Conservation (phyloP, 768 basidiomycete genomes). For the Xerocomus spinulosus region DNA sequence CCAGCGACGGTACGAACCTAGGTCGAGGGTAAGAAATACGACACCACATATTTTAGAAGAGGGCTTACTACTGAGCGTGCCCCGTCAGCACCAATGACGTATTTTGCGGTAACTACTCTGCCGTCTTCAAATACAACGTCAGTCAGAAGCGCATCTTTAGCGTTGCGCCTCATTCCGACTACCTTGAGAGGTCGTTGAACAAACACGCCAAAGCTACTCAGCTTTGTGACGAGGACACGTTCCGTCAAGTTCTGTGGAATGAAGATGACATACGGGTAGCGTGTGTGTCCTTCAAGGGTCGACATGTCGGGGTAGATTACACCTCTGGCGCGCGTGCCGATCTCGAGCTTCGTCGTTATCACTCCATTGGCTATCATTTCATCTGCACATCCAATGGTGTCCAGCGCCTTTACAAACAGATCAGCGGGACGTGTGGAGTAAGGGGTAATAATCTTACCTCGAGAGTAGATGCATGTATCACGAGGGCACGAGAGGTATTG, state of each 20-base stretch:
- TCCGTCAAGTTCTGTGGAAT: constrained; percentile 48
- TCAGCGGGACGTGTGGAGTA: constrained; percentile 12
- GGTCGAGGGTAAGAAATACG: neutral
- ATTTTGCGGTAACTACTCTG: constrained; percentile 38
- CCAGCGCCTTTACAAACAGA: constrained; percentile 41
- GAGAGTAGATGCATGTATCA: constrained; percentile 51
- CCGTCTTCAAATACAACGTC: constrained; percentile 48
- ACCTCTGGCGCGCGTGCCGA: constrained; percentile 31
- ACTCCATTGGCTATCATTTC: constrained; percentile 36
- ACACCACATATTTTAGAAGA: neutral
- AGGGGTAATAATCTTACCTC: constrained; percentile 34
- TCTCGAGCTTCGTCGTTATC: constrained; percentile 20
- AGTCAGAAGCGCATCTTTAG: constrained; percentile 24
- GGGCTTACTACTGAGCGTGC: constrained; percentile 12
- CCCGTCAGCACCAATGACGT: constrained; percentile 53
- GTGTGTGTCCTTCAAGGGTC: constrained; percentile 38
- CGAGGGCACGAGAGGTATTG: constrained; percentile 43
- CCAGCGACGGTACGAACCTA: constrained; percentile 43
- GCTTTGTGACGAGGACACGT: constrained; percentile 32
- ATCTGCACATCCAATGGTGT: constrained; percentile 41
- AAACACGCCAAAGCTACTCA: constrained; percentile 30
- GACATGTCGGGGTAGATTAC: constrained; percentile 32
- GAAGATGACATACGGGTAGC: constrained; percentile 40
- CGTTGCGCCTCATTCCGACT: constrained; percentile 32
- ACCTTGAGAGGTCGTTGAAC: constrained; percentile 39